Evolutionary conservation across 306 rosid species (phyloP).

Genomic region (Biancaea sappan): DNA sequence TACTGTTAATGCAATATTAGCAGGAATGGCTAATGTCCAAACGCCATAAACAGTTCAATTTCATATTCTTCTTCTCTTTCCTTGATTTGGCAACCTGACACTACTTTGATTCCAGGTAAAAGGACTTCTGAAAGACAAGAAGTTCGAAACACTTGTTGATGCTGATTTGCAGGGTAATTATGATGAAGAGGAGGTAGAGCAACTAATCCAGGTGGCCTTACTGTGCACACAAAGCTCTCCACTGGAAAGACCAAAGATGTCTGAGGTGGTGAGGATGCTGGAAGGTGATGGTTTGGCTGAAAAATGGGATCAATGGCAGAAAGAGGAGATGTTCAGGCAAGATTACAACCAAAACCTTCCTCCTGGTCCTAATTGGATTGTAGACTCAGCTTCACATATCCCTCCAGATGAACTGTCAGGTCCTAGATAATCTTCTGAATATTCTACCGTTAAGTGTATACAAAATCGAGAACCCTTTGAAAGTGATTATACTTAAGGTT

Average conservation of each 20-base stretch:
- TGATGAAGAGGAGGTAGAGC: constrained; percentile 47
- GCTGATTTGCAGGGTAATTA: constrained; percentile 52
- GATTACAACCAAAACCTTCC: constrained; percentile 37
- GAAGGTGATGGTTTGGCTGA: constrained; percentile 69
- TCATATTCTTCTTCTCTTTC: neutral
- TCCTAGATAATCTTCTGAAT: constrained; percentile 52
- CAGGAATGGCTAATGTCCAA: neutral
- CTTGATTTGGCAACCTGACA: no score
- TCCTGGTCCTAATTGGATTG: constrained; percentile 38
- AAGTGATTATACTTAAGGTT: constrained; percentile 14
- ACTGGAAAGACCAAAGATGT: constrained; percentile 71
- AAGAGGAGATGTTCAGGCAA: constrained; percentile 49
- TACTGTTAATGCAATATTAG: neutral
- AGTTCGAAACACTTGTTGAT: constrained; percentile 57
- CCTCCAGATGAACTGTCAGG: constrained; percentile 58
- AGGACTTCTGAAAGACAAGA: constrained; percentile 56
- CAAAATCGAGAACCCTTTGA: no score
- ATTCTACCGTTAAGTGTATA: constrained; percentile 1
- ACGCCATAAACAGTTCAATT: neutral
- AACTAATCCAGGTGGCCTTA: constrained; percentile 66
- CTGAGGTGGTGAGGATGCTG: constrained; percentile 72
- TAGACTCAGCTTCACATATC: constrained; percentile 52
- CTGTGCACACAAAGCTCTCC: constrained; percentile 63
- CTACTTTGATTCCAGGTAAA: constrained; percentile 47
- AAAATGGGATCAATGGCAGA: constrained; percentile 73